phyloP scores from a whole-genome alignment of 805 yeast genomes.

The Kuraishia ogatae region DNA sequence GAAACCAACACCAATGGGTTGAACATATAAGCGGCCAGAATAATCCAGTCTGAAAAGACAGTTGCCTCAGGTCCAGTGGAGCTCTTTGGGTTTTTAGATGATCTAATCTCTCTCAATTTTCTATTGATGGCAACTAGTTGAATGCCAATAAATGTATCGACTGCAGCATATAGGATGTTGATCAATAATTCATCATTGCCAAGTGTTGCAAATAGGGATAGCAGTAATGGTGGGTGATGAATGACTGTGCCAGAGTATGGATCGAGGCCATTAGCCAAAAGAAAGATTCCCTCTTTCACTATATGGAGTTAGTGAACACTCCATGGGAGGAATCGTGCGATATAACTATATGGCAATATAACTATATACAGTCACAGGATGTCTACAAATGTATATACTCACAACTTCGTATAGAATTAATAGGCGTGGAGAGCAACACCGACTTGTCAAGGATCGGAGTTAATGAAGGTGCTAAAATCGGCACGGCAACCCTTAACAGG shows the following conservation, averaged over 20 bases:
- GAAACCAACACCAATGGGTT: conserved; percentile 76
- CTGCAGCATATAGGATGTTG: conserved; percentile 41
- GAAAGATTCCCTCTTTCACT: conserved; percentile 58
- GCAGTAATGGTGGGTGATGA: conserved; percentile 76
- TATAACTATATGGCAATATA: too few species aligned
- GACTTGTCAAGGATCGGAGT: conserved; percentile 33
- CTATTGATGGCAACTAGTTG: conserved; percentile 41
- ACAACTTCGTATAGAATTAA: conserved; percentile 47
- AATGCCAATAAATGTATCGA: conserved; percentile 53
- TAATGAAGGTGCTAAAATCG: conserved; percentile 18
- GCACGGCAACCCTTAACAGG: conserved; percentile 15
- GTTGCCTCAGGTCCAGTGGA: too few species aligned
- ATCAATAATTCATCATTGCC: conserved; percentile 13
- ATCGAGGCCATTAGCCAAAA: conserved; percentile 44
- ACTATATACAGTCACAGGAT: conserved; percentile 19
- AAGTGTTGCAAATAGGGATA: conserved; percentile 37
- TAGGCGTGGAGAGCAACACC: conserved; percentile 64
- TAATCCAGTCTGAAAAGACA: conserved; percentile 26
- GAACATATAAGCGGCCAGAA: conserved; percentile 50
- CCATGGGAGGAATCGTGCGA: background rate
- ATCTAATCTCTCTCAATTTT: conserved; percentile 20
- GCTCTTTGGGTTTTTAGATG: conserved; percentile 42
- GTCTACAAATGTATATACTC: background rate
- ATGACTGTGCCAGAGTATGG: conserved; percentile 82
- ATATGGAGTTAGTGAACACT: conserved; percentile 16